These are phyloP conservation scores for Talaromyces sp. DNA, from an alignment of 2,329 filamentous ascomycete genomes.

Conservation along the genomic window DNA sequence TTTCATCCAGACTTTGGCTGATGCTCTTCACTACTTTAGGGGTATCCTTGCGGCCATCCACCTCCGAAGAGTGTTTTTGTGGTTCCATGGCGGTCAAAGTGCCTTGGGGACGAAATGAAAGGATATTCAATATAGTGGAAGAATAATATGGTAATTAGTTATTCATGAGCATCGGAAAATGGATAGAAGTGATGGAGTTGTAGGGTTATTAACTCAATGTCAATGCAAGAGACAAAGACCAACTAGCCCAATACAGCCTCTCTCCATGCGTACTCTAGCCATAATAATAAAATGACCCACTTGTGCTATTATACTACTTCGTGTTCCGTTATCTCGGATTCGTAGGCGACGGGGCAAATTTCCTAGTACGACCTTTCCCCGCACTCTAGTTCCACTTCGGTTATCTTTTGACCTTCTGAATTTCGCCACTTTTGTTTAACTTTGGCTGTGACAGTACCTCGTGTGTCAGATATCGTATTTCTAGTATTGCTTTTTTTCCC, in stretches of 20 bases:
- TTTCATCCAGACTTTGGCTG: conserved; percentile 4
- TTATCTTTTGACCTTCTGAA: background rate
- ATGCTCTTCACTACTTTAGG: background rate
- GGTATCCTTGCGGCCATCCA: background rate
- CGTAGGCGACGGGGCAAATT: conserved; percentile 3
- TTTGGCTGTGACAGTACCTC: background rate
- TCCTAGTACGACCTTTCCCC: background rate
- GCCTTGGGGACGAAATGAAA: background rate
- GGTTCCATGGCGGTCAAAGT: background rate
- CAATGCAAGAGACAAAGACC: conserved; percentile 3
- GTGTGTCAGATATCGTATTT: background rate
- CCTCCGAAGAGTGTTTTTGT: background rate
- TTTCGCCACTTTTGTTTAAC: background rate
- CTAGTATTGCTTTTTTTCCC: conserved; percentile 1
- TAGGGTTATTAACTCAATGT: conserved; percentile 12
- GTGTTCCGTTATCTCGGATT: background rate
- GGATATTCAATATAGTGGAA: background rate
- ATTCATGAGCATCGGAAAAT: background rate
- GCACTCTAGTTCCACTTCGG: background rate
- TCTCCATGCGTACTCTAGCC: background rate
- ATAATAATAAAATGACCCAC: conserved; percentile 1
- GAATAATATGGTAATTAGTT: background rate
- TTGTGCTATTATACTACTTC: background rate
- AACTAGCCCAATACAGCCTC: conserved; percentile 8
- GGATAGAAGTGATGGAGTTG: conserved; percentile 1